Percentiles rank a stretch among this genome's conserved stretches.
Conservation (phyloP, 2,329 filamentous ascomycete genomes). For the Moelleriella libera region DNA sequence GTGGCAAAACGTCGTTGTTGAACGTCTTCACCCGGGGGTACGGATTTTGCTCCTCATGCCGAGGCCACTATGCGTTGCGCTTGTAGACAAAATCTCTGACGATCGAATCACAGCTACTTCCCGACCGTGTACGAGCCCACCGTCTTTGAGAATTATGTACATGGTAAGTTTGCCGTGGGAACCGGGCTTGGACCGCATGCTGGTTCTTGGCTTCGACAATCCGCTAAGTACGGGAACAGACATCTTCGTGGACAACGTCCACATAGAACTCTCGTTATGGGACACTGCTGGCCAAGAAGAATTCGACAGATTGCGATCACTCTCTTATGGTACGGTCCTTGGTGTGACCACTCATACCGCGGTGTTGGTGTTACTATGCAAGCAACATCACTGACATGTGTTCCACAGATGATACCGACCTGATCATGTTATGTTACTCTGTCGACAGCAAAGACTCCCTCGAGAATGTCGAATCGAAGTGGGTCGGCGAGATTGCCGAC, state of each 20-base stretch:
- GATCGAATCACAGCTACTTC: constrained; percentile 54
- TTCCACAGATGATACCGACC: constrained; percentile 64
- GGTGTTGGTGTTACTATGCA: neutral
- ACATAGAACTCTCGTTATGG: constrained; percentile 96
- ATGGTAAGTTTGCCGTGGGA: constrained; percentile 47
- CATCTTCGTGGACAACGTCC: constrained; percentile 93
- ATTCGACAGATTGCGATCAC: constrained; percentile 87
- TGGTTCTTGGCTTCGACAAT: neutral
- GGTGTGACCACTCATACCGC: neutral
- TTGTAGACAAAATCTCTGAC: neutral
- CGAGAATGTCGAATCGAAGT: constrained; percentile 97
- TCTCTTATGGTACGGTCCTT: constrained; percentile 61
- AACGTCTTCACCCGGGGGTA: constrained; percentile 98
- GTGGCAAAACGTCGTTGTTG: constrained; percentile 89
- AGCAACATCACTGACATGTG: constrained; percentile 4
- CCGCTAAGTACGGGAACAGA: constrained; percentile 35
- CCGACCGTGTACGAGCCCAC: constrained; percentile 97
- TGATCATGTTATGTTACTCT: constrained; percentile 98
- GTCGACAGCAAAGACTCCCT: constrained; percentile 93
- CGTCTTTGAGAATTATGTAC: constrained; percentile 98
- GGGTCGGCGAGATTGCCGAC: constrained; percentile 95
- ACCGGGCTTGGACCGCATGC: neutral
- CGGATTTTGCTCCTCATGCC: constrained; percentile 14
- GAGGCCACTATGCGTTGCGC: neutral
- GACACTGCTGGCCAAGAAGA: constrained; percentile 98